These are phyloP conservation scores for Colletotrichum paranaense DNA, from an alignment of 2,329 filamentous ascomycete genomes.

Conservation along the genomic window DNA sequence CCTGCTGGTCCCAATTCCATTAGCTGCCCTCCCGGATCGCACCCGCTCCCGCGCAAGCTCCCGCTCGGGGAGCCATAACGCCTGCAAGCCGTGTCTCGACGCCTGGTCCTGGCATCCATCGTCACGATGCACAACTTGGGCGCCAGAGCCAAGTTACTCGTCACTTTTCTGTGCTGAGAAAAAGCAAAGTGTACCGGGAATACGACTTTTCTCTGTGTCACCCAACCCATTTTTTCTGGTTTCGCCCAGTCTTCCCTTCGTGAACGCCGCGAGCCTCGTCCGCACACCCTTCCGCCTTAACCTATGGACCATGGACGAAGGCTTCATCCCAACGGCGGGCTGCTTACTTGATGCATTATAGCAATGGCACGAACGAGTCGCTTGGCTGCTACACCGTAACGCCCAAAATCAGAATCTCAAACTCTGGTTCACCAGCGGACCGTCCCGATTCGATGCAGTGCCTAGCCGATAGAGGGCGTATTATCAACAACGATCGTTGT, in stretches of 20 bases:
- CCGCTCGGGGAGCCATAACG: slow-evolving; percentile 17
- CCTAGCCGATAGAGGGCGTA: neutral
- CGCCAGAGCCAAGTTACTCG: neutral
- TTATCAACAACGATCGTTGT: neutral
- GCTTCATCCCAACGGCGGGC: slow-evolving; percentile 13
- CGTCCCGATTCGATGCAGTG: neutral
- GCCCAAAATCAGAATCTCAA: neutral
- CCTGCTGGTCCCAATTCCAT: neutral
- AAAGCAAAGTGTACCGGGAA: slow-evolving; percentile 6
- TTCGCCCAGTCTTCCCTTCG: neutral
- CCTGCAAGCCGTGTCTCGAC: neutral
- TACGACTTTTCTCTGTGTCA: slow-evolving; percentile 8
- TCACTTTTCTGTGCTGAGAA: neutral
- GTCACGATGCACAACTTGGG: neutral
- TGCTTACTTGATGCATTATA: neutral
- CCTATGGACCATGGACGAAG: neutral
- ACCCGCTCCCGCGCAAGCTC: slow-evolving; percentile 6
- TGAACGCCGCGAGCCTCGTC: slow-evolving; percentile 2
- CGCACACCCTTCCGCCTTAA: neutral
- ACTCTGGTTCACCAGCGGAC: neutral
- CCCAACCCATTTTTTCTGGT: slow-evolving; percentile 14
- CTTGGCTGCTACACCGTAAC: neutral
- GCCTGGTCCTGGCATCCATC: slow-evolving; percentile 3
- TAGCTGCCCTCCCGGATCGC: slow-evolving; percentile 19
- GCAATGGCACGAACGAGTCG: neutral